Evolutionary conservation across 345 rosid species (phyloP), one percentile per base, ranked within the genome.

Genomic region (Euphorbia pulcherrima): DNA sequence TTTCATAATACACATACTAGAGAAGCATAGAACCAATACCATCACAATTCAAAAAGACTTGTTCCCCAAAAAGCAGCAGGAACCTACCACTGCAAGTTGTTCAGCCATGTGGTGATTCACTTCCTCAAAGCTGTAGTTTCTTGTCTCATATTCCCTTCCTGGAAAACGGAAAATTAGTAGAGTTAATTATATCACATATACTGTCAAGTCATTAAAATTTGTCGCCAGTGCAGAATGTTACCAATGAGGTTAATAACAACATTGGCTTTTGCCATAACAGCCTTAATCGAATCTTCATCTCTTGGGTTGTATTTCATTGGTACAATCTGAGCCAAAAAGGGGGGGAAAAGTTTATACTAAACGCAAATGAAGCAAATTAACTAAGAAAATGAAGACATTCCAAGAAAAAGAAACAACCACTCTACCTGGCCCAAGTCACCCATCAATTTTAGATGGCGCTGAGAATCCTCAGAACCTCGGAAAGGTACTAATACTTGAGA

Each of bases 261-360:
- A 75, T 95, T 95, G 67, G 99, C 99, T 84, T 95, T 95, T 37
- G 99, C 97, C 97, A 95, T 89, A 58, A 86, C 97, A 74, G 99
- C 97, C 82, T 95, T 95, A 69, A 95, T 82, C 10, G 97, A 92
- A 75, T 74, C 74, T 77, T 95, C 99, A 76, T 95, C 97, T 72
- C 97, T 86, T 58, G 96, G 96, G 78, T 92, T 79, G 56, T 78
- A 95, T 62, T 92, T 71, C 99, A 95, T 90, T 1, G 97, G 97
- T 54, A 95, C 99, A 26, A 95, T 90, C 99, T 92, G 86, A 73
- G 58, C 9, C 62, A 13, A 33, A 56, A 29, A 76, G 77, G 71
- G n/a, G 35, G 6, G 24, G 65, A 26, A 27, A 74, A 27, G 26
- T 14, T 56, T 20, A 65, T 7, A n/a, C 21, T 39, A 57, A 44